Evolutionary conservation across 192 early-diverging fungal genomes (phyloP), one percentile per base, ranked within the genome.

Genomic region (Dissophora globulifera): DNA sequence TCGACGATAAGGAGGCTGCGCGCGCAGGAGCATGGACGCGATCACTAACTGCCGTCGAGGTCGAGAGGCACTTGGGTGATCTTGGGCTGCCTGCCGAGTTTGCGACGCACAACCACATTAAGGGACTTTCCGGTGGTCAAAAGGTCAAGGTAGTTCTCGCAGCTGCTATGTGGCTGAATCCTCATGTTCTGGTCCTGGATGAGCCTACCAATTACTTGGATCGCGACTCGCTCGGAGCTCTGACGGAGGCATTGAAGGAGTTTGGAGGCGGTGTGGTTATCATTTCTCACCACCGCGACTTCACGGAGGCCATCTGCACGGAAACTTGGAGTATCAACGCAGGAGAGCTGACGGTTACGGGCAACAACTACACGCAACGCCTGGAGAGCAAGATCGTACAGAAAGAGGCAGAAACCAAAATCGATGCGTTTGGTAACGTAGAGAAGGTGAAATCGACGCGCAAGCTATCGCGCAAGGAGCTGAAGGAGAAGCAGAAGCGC

Each of bases 161-260:
- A 40, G 92, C 90, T 53, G 92, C 93, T 31, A 86, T 94, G 85
- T 93, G 93, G 92, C 90, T 91, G 79, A 87, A 90, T 70, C 96
- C 96, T 45, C 95, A 96, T 79, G 90, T 95, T 59, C 84, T 96
- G 62, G 88, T 96, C 47, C 84, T 96, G 68, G 95, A 96, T 69
- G 93, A 95, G 82, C 95, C 95, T 57, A 96, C 91, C 42, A 87
- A 85, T 67, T 90, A 84, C 38, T 72, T 89, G 72, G 85, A 89
- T 72, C 87, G 84, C 53, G 87, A 88, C 53, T 85, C 87, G 27
- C 69, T 88, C 20, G 87, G 85, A 47, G 87, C 83, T 31, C 82
- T 94, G 69, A 90, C 91, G 47, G 82, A 81, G 68, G 92, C 92
- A 38, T 86, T 93, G 78, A 83, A 80, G 67, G 85, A 88, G 52